These are phyloP conservation scores for Margaritispora aquatica DNA, from an alignment of 495 filamentous ascomycete species.

Conservation along the genomic window DNA sequence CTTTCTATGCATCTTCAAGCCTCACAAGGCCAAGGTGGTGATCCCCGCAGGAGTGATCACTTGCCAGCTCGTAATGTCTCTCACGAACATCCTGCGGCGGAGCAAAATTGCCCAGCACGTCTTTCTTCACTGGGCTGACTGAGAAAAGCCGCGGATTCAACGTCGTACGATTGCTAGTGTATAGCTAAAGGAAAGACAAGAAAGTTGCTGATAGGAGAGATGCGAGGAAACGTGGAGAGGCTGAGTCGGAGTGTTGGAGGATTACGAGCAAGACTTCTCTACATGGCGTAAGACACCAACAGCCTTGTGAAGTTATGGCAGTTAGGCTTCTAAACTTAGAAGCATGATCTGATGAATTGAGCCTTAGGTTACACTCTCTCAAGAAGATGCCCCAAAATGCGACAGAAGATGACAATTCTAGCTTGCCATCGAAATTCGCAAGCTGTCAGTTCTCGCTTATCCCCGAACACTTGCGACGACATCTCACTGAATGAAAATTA, in stretches of 20 bases:
- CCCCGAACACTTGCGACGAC: not conserved
- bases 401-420: not conserved
- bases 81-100: not conserved
- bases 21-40: not conserved
- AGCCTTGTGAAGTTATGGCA: not conserved
- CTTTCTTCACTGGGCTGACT: not conserved
- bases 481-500: not conserved
- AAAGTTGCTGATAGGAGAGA: not conserved
- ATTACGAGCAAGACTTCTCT: not conserved
- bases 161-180: not conserved
- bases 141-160: not conserved
- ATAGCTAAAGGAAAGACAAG: not conserved
- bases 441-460: not conserved
- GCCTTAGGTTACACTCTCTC: not conserved
- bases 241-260: not conserved
- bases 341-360: not conserved
- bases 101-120: not conserved
- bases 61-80: not conserved
- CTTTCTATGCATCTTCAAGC: not conserved
- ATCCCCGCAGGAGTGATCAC: constrained; percentile 1
- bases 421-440: not conserved
- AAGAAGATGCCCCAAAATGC: not conserved
- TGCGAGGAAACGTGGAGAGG: no score
- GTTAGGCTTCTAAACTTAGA: not conserved
- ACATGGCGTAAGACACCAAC: not conserved